A percentile compares a stretch with the other conserved stretches of the same genome.
Conservation (phyloP, 176 grass and related monocot species). For the Cenchrus americanus region DNA sequence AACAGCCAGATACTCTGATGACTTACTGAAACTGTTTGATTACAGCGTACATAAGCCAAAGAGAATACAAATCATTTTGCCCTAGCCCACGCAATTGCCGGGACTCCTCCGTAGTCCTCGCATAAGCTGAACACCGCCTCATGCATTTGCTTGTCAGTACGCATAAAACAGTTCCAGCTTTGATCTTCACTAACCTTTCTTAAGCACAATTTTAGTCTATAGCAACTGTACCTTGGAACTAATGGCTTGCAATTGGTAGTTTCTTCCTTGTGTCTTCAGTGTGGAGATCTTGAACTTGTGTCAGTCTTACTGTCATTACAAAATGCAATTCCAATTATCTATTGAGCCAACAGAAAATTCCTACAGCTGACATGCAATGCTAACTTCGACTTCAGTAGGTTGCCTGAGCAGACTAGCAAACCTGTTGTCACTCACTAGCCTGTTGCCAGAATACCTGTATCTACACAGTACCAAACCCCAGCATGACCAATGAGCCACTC, state of each 20-base stretch:
- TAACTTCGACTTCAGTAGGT: background rate
- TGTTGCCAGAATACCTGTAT: background rate
- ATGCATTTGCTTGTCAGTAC: too few relatives aligned
- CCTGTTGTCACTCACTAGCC: too few relatives aligned
- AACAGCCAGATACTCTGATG: background rate
- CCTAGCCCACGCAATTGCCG: background rate
- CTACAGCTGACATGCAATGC: background rate
- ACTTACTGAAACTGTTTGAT: slow-evolving; percentile 35
- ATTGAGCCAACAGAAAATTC: background rate
- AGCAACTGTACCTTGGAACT: background rate
- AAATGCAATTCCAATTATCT: too few relatives aligned
- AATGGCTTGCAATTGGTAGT: background rate
- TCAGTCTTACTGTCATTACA: background rate
- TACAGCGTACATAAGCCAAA: slow-evolving; percentile 46
- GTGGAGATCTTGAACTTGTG: background rate
- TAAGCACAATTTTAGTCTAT: background rate
- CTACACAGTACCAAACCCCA: background rate
- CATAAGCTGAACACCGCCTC: background rate
- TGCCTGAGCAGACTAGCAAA: background rate
- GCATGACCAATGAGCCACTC: slow-evolving; percentile 10
- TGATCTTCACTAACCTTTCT: background rate
- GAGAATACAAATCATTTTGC: slow-evolving; percentile 46
- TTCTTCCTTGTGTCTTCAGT: background rate
- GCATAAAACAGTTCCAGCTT: background rate
- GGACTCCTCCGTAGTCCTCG: background rate